Conservation (phyloP, 345 rosid species). For the Trapa incisa region DNA sequence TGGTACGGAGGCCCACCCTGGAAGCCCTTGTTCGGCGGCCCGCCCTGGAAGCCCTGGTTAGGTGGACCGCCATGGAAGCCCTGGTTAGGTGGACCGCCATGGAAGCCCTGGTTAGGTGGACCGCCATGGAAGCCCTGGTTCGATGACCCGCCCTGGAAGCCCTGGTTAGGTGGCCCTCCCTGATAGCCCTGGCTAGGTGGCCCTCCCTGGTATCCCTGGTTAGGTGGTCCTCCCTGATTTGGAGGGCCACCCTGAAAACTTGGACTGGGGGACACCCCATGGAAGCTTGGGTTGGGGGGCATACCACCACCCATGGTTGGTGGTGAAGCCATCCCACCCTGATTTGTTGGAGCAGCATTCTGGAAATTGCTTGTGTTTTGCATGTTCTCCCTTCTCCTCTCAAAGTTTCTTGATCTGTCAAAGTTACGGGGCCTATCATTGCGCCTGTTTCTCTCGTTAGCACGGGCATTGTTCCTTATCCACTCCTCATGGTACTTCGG, state of each 20-base stretch:
- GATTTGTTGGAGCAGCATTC: slow-evolving; percentile 6
- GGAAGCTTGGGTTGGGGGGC: background rate
- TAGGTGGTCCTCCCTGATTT: slow-evolving; percentile 8
- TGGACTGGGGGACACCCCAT: background rate
- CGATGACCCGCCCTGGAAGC: no score
- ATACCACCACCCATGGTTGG: background rate
- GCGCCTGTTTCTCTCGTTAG: slow-evolving; percentile 75
- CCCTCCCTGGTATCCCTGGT: slow-evolving; percentile 1
- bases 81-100: no score
- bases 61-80: no score
- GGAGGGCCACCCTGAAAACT: slow-evolving; percentile 10
- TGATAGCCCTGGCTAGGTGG: slow-evolving; percentile 14
- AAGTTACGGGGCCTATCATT: slow-evolving; percentile 64
- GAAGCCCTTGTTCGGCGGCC: background rate
- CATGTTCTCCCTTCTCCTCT: slow-evolving; percentile 73
- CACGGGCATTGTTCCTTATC: slow-evolving; percentile 82
- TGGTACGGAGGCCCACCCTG: slow-evolving; percentile 6
- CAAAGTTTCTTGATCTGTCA: slow-evolving; percentile 72
- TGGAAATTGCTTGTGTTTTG: slow-evolving; percentile 8
- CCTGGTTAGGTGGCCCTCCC: no score
- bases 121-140: no score
- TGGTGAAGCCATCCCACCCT: background rate
- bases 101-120: no score
- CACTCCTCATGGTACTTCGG: slow-evolving; percentile 95
- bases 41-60: background rate